Percentiles rank a stretch among this genome's conserved stretches.
Evolutionary conservation across 345 rosid genomes (phyloP).

Genomic region (Moricandia moricandioides): DNA sequence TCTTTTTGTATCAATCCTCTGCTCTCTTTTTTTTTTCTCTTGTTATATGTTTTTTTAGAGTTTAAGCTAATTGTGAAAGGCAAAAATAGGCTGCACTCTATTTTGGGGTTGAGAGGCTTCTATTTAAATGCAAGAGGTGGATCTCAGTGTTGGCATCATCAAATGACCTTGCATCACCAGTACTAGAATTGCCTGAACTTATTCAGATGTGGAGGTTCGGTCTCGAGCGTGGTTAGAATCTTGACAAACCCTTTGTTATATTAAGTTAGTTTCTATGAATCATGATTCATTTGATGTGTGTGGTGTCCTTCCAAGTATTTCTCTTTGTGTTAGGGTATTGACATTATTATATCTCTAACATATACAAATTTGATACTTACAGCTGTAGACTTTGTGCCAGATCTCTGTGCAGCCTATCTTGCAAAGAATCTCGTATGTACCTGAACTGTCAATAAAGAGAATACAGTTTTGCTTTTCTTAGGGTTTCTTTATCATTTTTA

Average conservation of each 20-base stretch:
- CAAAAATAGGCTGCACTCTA: slow-evolving; percentile 54
- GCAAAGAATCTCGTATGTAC: slow-evolving; percentile 73
- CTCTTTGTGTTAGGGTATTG: slow-evolving; percentile 13
- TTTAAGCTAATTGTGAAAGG: neutral
- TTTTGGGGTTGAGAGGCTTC: slow-evolving; percentile 64
- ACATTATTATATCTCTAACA: slow-evolving; percentile 32
- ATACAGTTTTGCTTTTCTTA: neutral
- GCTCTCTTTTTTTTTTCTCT: neutral
- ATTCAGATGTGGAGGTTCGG: slow-evolving; percentile 65
- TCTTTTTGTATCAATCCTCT: neutral
- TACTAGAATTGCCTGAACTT: slow-evolving; percentile 53
- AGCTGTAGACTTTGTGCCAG: slow-evolving; percentile 57
- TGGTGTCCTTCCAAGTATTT: too few relatives aligned
- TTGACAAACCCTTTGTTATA: neutral
- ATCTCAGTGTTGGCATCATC: slow-evolving; percentile 38
- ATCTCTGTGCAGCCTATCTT: slow-evolving; percentile 57
- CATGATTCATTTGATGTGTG: slow-evolving; percentile 15
- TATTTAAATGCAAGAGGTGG: slow-evolving; percentile 50
- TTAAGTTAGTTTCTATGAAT: neutral
- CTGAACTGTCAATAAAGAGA: neutral
- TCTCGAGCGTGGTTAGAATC: slow-evolving; percentile 53
- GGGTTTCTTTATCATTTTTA: neutral
- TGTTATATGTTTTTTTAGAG: neutral
- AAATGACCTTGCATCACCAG: slow-evolving; percentile 26
- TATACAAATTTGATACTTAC: slow-evolving; percentile 41